Evolutionary conservation across 2,329 filamentous ascomycete species (phyloP), one percentile per base, ranked within the genome.

Genomic region (Setomelanomma holmii): DNA sequence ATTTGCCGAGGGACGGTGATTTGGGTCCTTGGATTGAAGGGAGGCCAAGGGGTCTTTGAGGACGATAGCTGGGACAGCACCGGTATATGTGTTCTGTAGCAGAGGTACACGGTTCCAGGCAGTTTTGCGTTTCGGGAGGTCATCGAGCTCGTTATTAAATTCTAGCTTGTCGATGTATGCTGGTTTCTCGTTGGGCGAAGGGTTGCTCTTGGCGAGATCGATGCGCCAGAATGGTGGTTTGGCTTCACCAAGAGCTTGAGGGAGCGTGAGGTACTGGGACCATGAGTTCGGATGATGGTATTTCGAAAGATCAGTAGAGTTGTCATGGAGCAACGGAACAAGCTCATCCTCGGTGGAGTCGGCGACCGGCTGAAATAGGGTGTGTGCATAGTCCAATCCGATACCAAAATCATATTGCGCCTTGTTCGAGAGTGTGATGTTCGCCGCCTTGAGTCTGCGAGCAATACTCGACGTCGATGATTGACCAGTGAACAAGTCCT

Each of bases 371-470:
- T 75, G 68, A 57, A 83, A 83, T 2, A 84, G 72, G 1, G 75
- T 70, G 5, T 81, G 80, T 40, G 78, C 74, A 59, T 81, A 83
- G 64, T 84, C 82, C 6, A 84, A 69, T 3, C 80, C 80, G 11
- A 84, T 79, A 3, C 78, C 77, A 49, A 76, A 83, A 45, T 84
- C 82, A 59, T 81, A 79, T 3, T 72, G 73, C 12, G 67, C 72
- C 6, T 72, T 75, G 17, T 54, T 44, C 1, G 69, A 54, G 19
- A 75, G 64, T 0, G 74, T 74, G 14, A 50, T 17, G 8, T 65
- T 62, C 4, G 55, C 49, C 12, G 22, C 41, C 7, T 56, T 42
- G 4, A 57, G 39, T 19, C 53, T 46, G 8, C 44, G 50, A 33
- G 64, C 53, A 16, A 75, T 72, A 5, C 79, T 50, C 71, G 73